Percentiles rank a stretch among this genome's conserved stretches.
Conservation (phyloP, 345 rosid species). For the Corchorus capsularis region DNA sequence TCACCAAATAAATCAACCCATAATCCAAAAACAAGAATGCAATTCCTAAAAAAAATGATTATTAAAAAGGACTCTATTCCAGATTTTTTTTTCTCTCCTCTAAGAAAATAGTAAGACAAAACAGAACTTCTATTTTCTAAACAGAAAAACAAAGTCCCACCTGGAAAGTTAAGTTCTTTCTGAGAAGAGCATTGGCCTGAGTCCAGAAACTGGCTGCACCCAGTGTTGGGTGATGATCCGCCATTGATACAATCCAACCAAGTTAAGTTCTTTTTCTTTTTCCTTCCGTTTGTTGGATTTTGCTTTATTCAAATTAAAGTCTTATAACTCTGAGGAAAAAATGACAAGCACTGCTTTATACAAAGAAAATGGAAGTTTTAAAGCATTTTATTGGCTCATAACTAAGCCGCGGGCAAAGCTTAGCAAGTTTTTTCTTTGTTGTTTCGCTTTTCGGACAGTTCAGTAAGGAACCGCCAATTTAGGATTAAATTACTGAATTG, state of each 20-base stretch:
- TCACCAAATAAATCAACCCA: neutral
- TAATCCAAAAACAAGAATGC: neutral
- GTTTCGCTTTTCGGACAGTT: neutral
- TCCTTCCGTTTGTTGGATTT: neutral
- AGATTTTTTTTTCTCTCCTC: too few species aligned
- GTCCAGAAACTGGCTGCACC: conserved; percentile 60
- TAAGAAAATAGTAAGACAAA: neutral
- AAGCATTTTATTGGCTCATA: too few species aligned
- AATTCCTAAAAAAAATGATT: neutral
- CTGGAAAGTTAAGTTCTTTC: conserved; percentile 88
- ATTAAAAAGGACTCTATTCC: too few species aligned
- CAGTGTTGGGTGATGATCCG: conserved; percentile 26
- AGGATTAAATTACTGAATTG: neutral
- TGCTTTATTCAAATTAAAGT: neutral
- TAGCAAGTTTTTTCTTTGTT: neutral
- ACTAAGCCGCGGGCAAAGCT: neutral
- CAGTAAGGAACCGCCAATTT: neutral
- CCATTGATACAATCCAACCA: conserved; percentile 36
- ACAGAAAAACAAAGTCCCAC: conserved; percentile 34
- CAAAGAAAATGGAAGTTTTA: too few species aligned
- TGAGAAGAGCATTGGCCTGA: conserved; percentile 74
- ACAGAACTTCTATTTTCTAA: neutral
- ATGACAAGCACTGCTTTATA: neutral
- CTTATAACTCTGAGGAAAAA: neutral
- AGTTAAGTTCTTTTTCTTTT: neutral